phyloP scores from a whole-genome alignment of 2,329 filamentous ascomycete species.

The Blumeriella jaapii region DNA sequence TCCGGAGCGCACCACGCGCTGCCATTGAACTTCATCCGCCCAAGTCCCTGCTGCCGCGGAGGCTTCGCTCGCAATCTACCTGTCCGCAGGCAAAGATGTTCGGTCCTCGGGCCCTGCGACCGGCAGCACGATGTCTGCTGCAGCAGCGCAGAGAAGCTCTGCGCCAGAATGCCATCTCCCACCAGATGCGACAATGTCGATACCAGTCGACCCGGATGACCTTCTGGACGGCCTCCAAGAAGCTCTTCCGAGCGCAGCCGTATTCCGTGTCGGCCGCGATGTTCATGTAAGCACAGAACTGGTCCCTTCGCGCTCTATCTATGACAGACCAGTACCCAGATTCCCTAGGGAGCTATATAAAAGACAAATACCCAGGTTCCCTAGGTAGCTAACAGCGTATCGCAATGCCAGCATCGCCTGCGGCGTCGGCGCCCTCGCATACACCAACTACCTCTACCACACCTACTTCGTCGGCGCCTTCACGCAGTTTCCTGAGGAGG shows the following conservation, averaged over 20 bases:
- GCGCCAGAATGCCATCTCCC: slow-evolving; percentile 13
- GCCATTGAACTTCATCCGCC: neutral
- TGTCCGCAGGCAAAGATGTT: slow-evolving; percentile 24
- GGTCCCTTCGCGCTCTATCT: neutral
- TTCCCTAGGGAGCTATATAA: too few species aligned
- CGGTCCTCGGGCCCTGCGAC: slow-evolving; percentile 15
- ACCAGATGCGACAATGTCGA: slow-evolving; percentile 21
- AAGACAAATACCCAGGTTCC: too few species aligned
- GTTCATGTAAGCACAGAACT: slow-evolving; percentile 14
- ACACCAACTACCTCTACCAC: slow-evolving; percentile 25
- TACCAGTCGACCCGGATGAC: slow-evolving; percentile 16
- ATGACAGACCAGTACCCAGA: neutral
- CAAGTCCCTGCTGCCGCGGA: neutral
- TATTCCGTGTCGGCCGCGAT: slow-evolving; percentile 22
- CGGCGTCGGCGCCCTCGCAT: slow-evolving; percentile 19
- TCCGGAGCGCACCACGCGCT: too few species aligned
- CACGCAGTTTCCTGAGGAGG: slow-evolving; percentile 63
- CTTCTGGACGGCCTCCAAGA: slow-evolving; percentile 13
- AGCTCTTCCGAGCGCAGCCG: slow-evolving; percentile 22
- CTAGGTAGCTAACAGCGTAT: neutral
- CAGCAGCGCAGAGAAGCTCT: slow-evolving; percentile 17
- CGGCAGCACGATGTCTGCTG: slow-evolving; percentile 21
- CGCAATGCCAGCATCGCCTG: slow-evolving; percentile 17
- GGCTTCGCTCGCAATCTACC: too few species aligned
- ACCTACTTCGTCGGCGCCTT: slow-evolving; percentile 58